Evolutionary conservation across 371 early-diverging fungal species (phyloP), one percentile per base, ranked within the genome.

Genomic region (Mucor ambiguus): DNA sequence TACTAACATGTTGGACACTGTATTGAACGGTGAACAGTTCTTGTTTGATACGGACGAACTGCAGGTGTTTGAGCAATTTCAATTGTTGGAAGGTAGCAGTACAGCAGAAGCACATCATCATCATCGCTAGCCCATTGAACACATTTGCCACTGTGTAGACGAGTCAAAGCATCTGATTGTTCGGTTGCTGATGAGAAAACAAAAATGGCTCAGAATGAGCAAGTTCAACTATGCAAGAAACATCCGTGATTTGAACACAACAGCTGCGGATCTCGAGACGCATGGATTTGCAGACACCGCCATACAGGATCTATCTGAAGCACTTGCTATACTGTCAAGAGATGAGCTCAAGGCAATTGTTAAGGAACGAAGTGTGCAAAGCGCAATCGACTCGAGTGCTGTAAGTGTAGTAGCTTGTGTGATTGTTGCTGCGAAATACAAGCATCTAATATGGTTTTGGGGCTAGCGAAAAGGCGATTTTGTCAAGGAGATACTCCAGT

Each of bases 111-210:
- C 4, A 24, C 9, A 64, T 11, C 11, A 11, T 35, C 35, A 35
- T 9, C 1, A 9, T 9, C 11, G 1, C 10, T n/a, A n/a, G n/a
- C 3, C 14, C 6, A 1, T 37, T 11, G 11, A 37, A 37, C 37
- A 14, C 16, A 3, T 14, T 37, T 12, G 14, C 37, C 1, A 37
- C 37, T 37, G 24, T 37, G 20, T 65, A 84, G 87, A 72, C 28
- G 83, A 84, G 30, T 66, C 87, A 26, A 79, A 80, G 58, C 82
- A 89, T 67, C 63, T 91, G 9, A 84, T 86, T 69, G 88, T 89
- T 16, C 83, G 90, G 12, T 73, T 91, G 5, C 85, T 86, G 60
- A 78, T 90, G 74, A 81, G 91, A 46, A 91, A 87, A 29, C 84
- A 78, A 29, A 74, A 75, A 55, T 87, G 77, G 83, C 64, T 84